Conservation (phyloP, 75 land plant genomes). For the Cunninghamia lanceolata region DNA sequence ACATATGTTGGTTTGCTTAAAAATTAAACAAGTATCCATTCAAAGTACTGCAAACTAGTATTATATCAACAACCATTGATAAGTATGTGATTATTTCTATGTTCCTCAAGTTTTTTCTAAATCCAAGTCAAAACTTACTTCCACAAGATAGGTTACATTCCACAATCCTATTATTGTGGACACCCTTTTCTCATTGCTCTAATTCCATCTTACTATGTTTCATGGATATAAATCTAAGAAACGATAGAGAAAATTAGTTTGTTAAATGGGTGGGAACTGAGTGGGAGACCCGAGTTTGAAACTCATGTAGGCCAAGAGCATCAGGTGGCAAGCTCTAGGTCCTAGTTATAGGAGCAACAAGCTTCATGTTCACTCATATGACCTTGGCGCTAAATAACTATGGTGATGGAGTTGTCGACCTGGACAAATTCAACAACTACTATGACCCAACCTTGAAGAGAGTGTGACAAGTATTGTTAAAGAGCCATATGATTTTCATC, state of each 20-base stretch:
- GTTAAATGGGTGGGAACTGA: conserved; percentile 32
- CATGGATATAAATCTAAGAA: conserved; percentile 32
- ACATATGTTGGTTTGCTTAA: background rate
- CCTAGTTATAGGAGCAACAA: conserved; percentile 74
- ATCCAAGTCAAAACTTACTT: too few species aligned
- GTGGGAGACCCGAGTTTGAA: conserved; percentile 45
- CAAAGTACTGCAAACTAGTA: background rate
- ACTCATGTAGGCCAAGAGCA: conserved; percentile 23
- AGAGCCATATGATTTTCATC: conserved; percentile 40
- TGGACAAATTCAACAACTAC: conserved; percentile 78
- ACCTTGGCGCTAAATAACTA: conserved; percentile 67
- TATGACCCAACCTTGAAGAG: conserved; percentile 65
- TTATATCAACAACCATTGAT: background rate
- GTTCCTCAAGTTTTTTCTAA: too few species aligned
- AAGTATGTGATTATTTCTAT: too few species aligned
- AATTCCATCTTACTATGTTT: conserved; percentile 47
- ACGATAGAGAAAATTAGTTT: conserved; percentile 18
- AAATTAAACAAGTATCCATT: background rate
- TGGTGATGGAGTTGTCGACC: conserved; percentile 81
- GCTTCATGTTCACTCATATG: conserved; percentile 74
- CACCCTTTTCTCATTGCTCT: conserved; percentile 37
- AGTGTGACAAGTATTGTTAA: conserved; percentile 33
- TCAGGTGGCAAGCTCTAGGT: conserved; percentile 32
- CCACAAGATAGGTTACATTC: conserved; percentile 64
- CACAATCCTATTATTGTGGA: conserved; percentile 19